Base-by-base conservation (phyloP, 208 protist genomes). In the Leishmania lainsoni region DNA sequence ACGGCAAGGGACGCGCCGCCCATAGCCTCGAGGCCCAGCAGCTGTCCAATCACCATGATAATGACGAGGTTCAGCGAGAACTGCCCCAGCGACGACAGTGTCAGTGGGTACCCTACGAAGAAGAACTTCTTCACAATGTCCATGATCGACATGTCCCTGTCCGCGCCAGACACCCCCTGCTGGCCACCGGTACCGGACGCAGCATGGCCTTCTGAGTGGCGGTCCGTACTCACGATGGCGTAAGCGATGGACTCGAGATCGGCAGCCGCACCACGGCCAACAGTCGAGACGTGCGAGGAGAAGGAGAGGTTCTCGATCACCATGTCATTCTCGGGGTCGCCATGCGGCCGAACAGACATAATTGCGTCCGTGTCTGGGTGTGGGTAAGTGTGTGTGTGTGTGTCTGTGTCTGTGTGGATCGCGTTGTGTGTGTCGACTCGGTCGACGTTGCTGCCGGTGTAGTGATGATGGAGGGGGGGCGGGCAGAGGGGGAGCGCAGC, bases 31-130 rank as follows among this genome's bases (percentile, higher is more conserved):
- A 91, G 83, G 32, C 90, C 91, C 20, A 97, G 79, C 49, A 89
- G 76, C 71, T 61, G 75, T 3, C 94, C 94, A 71, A 94, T 87
- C 45, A 95, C 85, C 56, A 91, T 61, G 72, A 97, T 87, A 42
- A 95, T 91, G 2, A 91, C 81, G 22, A 90, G 83, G 76, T 92
- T 94, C 66, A 97, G 83, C 26, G 92, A 96, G 75, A 97, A 96
- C 80, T 95, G 92, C 5, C 90, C 80, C 16, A 95, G 69, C 51
- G 89, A 90, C 20, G 94, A 91, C 42, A 95, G 58, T 14, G 87
- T 90, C 5, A 97, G 86, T 2, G 94, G 94, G 72, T 88, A 89
- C 42, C 94, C 94, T 2, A 87, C 83, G 6, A 94, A 39, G 17
- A 96, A 78, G 82, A 96, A 96, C 77, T 86, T 86, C 75, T 90